These are phyloP conservation scores for Saccharomyces eubayanus DNA, from an alignment of 805 yeast species.

Conservation along the genomic window DNA sequence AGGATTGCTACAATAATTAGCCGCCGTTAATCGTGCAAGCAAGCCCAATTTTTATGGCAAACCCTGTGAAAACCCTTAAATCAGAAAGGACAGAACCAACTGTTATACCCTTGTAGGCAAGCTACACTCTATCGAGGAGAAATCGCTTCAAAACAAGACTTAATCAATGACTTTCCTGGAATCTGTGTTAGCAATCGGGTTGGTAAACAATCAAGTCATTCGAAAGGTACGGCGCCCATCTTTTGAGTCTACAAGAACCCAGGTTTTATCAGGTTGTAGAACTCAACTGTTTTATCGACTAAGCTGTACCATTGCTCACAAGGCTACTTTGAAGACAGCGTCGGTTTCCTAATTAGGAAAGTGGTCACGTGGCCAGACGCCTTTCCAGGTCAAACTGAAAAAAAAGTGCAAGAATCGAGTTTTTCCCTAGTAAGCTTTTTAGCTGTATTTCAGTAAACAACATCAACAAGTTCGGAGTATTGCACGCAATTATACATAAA, in stretches of 20 bases:
- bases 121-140: too few relatives aligned
- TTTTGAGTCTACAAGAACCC: too few relatives aligned
- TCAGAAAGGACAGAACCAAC: neutral
- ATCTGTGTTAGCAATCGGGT: too few relatives aligned
- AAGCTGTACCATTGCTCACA: neutral
- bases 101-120: too few relatives aligned
- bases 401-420: slow-evolving; percentile 1
- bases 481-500: neutral
- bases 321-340: neutral
- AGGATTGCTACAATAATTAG: neutral
- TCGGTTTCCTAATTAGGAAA: slow-evolving; percentile 17
- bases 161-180: too few relatives aligned
- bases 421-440: neutral
- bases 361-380: slow-evolving; percentile 11
- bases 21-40: neutral
- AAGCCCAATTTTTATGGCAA: neutral
- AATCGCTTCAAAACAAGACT: too few relatives aligned
- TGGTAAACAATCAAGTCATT: too few relatives aligned
- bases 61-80: neutral
- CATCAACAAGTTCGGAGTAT: neutral
- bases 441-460: neutral
- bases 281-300: too few relatives aligned
- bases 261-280: too few relatives aligned
- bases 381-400: slow-evolving; percentile 7
- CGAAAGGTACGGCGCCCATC: too few relatives aligned